Evolutionary conservation across 192 early-diverging fungal species (phyloP).

Genomic region (Coemansia sp.): DNA sequence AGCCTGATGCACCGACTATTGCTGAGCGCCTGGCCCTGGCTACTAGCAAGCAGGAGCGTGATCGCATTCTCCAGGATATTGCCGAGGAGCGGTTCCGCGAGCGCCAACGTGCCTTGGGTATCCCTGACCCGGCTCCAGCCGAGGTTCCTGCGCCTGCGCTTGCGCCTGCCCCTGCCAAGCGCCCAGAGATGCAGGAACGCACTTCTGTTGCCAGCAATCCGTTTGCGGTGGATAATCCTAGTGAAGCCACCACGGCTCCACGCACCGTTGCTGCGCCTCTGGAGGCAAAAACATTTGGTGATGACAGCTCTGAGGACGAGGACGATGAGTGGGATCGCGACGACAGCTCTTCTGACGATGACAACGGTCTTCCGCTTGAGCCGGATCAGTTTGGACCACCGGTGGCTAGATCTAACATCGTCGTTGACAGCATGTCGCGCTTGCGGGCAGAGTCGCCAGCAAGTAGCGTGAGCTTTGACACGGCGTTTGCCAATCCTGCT

Average conservation of each 20-base stretch:
- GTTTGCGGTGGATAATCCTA: constrained; percentile 18
- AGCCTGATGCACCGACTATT: constrained; percentile 6
- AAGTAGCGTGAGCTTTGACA: constrained; percentile 43
- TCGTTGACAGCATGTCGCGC: neutral
- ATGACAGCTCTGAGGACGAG: constrained; percentile 18
- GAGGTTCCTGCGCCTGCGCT: neutral
- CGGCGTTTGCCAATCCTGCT: constrained; percentile 37
- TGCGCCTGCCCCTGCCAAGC: neutral
- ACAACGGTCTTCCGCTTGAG: constrained; percentile 4
- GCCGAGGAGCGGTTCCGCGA: constrained; percentile 50
- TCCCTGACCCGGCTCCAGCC: constrained; percentile 11
- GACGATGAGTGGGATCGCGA: constrained; percentile 43
- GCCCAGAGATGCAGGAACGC: constrained; percentile 23
- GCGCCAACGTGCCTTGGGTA: constrained; percentile 34
- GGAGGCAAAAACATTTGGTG: constrained; percentile 7
- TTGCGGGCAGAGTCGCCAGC: constrained; percentile 1
- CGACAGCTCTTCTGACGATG: constrained; percentile 48
- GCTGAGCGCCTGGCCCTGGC: constrained; percentile 39
- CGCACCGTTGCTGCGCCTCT: neutral
- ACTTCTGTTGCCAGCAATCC: constrained; percentile 15
- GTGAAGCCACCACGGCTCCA: neutral
- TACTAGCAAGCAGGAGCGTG: constrained; percentile 32
- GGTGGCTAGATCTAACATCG: neutral
- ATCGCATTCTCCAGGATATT: constrained; percentile 42
- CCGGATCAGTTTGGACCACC: neutral